These are phyloP conservation scores for Neofusicoccum laricinum DNA, from an alignment of 2,329 filamentous ascomycete genomes.

Conservation along the genomic window DNA sequence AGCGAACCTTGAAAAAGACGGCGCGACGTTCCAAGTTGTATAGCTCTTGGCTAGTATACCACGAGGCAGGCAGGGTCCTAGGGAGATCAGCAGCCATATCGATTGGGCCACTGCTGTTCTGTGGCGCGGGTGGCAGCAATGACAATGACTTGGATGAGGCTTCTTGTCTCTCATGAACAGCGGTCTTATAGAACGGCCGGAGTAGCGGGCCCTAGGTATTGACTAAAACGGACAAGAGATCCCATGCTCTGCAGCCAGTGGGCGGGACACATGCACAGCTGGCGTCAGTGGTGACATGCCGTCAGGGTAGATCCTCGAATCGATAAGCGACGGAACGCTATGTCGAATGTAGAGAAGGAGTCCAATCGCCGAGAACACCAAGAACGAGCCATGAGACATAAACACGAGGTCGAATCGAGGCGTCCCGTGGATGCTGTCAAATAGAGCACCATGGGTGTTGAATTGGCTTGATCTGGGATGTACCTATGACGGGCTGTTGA, in stretches of 20 bases:
- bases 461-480: too few species aligned
- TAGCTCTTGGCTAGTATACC: constrained; percentile 44
- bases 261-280: background rate
- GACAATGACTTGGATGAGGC: background rate
- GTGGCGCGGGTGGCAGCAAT: background rate
- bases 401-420: background rate
- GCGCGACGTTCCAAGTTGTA: constrained; percentile 47
- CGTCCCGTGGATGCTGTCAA: background rate
- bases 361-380: background rate
- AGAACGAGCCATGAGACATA: background rate
- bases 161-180: background rate
- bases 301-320: background rate
- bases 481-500: too few species aligned
- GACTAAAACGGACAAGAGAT: background rate
- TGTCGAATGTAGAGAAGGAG: background rate
- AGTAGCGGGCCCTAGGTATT: background rate
- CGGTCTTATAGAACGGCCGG: background rate
- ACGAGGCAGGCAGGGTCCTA: constrained; percentile 40
- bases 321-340: background rate
- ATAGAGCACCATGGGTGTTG: too few species aligned
- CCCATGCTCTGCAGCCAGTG: background rate
- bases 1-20: constrained; percentile 36
- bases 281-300: background rate
- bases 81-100: constrained; percentile 1
- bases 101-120: background rate